These are phyloP conservation scores for Hymenoscyphus fructigenus DNA, from an alignment of 2,329 filamentous ascomycete species.

Conservation along the genomic window DNA sequence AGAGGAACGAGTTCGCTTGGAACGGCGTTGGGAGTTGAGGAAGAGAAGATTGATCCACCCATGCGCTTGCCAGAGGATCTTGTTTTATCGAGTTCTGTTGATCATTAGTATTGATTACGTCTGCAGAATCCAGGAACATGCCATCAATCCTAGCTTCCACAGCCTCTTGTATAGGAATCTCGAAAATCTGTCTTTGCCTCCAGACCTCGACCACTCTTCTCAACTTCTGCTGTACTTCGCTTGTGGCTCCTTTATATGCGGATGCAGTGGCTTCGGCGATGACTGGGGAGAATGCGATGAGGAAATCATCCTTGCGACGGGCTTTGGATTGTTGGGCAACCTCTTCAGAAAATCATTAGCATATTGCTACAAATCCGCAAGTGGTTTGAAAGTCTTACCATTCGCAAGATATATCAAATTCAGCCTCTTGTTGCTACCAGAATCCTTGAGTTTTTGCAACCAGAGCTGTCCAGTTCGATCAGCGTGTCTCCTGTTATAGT, in stretches of 20 bases:
- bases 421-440: constrained; percentile 78
- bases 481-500: constrained; percentile 71
- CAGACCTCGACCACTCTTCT: constrained; percentile 91
- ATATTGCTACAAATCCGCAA: not conserved
- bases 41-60: constrained; percentile 70
- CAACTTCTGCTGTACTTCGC: constrained; percentile 85
- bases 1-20: constrained; percentile 77
- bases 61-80: constrained; percentile 51
- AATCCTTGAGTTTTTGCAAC: constrained; percentile 86
- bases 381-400: constrained; percentile 53
- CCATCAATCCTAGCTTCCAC: constrained; percentile 79
- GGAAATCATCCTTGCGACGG: constrained; percentile 87
- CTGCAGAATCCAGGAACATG: constrained; percentile 46
- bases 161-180: constrained; percentile 72
- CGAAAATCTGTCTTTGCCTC: constrained; percentile 84
- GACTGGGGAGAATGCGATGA: constrained; percentile 85
- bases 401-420: constrained; percentile 95
- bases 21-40: constrained; percentile 50
- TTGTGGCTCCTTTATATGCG: constrained; percentile 87
- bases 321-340: constrained; percentile 96
- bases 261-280: constrained; percentile 85
- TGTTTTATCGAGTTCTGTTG: constrained; percentile 61
- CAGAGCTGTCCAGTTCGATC: constrained; percentile 89
- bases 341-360: constrained; percentile 58
- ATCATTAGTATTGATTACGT: constrained; percentile 7